Base-by-base conservation (phyloP, 805 yeast species). In the Maudiozyma barnettii region DNA sequence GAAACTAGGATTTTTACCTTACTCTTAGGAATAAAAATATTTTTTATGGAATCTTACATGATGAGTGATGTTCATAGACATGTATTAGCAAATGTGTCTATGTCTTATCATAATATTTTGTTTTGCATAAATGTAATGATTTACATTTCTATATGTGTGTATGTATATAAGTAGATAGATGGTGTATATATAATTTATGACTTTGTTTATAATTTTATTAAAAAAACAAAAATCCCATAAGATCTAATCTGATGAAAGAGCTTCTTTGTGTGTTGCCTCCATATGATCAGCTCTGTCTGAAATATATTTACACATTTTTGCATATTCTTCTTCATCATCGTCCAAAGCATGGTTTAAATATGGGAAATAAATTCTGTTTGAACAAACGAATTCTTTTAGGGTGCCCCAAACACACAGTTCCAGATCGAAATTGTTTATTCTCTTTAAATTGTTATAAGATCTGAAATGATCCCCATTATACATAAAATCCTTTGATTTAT, bases 251-350 rank as follows among this genome's bases (percentile, higher is more conserved):
- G 37, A 12, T 42, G 43, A 22, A 4, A 47, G 38, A n/a, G 58
- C 60, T 26, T 54, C 49, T 2, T 50, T 43, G 44, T 61, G 64
- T 3, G 63, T 55, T 1, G 45, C 31, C 16, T 48, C 44, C 39
- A 61, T 40, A 43, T 45, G 57, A n/a, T 42, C 39, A 3, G 51
- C 45, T 39, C 63, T 54, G 5, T 52, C 55, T n/a, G 29, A 26
- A 23, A 61, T 55, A 47, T 60, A 61, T 30, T 45, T 46, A 45
- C 65, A 61, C 60, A 60, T 54, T 8, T 40, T 31, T 13, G 43
- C 22, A 33, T 45, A 47, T 16, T 49, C 46, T 12, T 51, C 53
- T 20, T 48, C 49, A 13, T 51, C 49, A 16, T 45, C 37, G 13
- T 49, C 49, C 5, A 60, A 36, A 13, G 43, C 37, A 9, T 51